Evolutionary conservation across 2,329 filamentous ascomycete species (phyloP), one percentile per base, ranked within the genome.

Genomic region (Fusarium mundagurra): DNA sequence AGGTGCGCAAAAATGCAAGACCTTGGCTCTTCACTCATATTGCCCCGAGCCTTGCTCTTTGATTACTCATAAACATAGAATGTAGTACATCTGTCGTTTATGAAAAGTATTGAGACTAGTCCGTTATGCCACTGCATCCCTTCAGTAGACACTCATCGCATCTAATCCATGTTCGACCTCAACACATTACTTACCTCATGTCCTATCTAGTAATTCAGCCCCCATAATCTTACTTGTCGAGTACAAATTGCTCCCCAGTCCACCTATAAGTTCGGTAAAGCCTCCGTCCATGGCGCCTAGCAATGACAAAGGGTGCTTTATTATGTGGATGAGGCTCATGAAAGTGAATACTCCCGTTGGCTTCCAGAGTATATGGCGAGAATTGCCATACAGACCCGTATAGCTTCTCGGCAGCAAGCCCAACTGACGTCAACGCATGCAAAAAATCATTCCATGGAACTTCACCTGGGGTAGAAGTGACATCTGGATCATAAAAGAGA

Each of bases 241-340:
- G 43, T 8, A 79, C 72, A 80, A 90, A 89, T 82, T 85, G 86
- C 0, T 72, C 80, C 0, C 82, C 83, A 67, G 68, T 22, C 88
- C 87, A 90, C 2, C 86, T 88, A 80, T 87, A 91, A 0, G 84
- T 82, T 51, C 4, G 20, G 27, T 41, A 18, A 29, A 55, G 34
- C 6, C 51, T 55, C 22, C 34, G 34, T 7, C 34, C 34, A 55
- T 14, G 33, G 51, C 34, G 51, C 10, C 33, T 41, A 41, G 51
- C 34, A 8, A 14, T 55, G 24, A 41, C 1, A 29, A 8, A 55
- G 8, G 24, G 51, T 9, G 29, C 34, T 29, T 29, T 41, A 18
- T 13, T 39, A 22, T 55, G 34, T 39, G 51, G 34, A 16, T n/a
- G 51, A 55, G 51, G 34, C 12, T 39, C 24, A 7, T 55, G 51